Conservation (phyloP, 441 rosid species). For the Kokia cookei region DNA sequence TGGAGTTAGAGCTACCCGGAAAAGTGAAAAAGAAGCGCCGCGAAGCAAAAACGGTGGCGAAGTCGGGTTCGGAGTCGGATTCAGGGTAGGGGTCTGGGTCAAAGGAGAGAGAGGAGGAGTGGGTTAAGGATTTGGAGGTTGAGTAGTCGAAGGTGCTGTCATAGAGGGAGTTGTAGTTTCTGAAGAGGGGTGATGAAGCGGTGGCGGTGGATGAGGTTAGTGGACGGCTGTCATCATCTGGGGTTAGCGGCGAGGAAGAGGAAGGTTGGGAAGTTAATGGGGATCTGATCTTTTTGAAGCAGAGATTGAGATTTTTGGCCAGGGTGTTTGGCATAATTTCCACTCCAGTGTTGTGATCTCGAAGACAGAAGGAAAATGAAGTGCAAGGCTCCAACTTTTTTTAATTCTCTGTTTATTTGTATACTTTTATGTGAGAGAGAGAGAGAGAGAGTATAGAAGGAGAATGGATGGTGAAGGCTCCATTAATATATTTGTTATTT, state of each 20-base stretch:
- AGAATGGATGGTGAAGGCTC: not conserved
- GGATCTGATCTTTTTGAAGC: conserved; percentile 48
- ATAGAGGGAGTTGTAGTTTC: conserved; percentile 54
- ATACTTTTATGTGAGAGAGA: not conserved
- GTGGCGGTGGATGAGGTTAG: conserved; percentile 19
- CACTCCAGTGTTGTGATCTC: not conserved
- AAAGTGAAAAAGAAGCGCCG: conserved; percentile 85
- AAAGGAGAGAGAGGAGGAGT: conserved; percentile 21
- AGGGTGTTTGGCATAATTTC: conserved; percentile 37
- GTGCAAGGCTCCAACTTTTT: not conserved
- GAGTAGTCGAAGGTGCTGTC: conserved; percentile 22
- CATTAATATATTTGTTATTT: not conserved
- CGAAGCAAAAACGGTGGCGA: conserved; percentile 66
- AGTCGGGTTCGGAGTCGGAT: conserved; percentile 40
- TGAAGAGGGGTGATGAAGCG: conserved; percentile 23
- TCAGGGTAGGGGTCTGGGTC: conserved; percentile 20
- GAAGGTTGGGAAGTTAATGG: conserved; percentile 31
- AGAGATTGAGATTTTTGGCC: conserved; percentile 49
- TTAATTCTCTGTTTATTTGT: not conserved
- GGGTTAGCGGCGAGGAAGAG: not conserved
- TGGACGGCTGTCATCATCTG: conserved; percentile 19
- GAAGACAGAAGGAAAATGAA: not conserved
- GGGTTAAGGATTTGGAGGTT: conserved; percentile 18
- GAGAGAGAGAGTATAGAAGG: not conserved
- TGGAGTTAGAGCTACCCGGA: conserved; percentile 87